Base-by-base conservation (phyloP, 306 rosid species). In the Chamaecrista fasciculata region DNA sequence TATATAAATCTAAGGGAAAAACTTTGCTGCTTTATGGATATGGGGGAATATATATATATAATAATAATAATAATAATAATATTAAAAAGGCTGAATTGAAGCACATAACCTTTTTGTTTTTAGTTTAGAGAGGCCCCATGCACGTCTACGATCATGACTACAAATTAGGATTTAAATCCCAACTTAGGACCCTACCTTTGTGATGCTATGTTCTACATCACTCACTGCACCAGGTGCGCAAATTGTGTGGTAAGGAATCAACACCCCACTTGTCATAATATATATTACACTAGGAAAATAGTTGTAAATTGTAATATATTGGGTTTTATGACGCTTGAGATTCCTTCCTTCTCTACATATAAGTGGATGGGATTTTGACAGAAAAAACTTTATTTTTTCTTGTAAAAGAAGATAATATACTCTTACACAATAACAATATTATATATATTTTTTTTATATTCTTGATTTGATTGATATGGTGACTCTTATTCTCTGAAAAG, bases 221-320 rank as follows among this genome's bases (percentile, higher is more conserved):
- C 36, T 8, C 36, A 33, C 36, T 46, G 76, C 55, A 81, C 74
- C 65, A 42, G 66, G 72, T 71, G 43, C 55, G 71, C 78, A 78
- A 66, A 39, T 70, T 78, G 62, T 69, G 57, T 66, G 80, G 75
- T 62, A 63, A 37, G 66, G 69, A 76, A 80, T 61, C 47, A 75
- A 52, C 14, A 18, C 57, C 73, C n/a, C n/a, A n/a, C n/a, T n/a
- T n/a, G n/a, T n/a, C n/a, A n/a, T n/a, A n/a, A n/a, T n/a, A n/a
- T n/a, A n/a, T n/a, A n/a, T n/a, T n/a, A n/a, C n/a, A n/a, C n/a
- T n/a, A n/a, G n/a, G n/a, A n/a, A n/a, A n/a, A n/a, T n/a, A n/a
- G n/a, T n/a, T n/a, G n/a, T n/a, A n/a, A n/a, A n/a, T n/a, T n/a
- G 15, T 29, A 44, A 46, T 78, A 20, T 58, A 51, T 25, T 18